Conservation (phyloP, 768 basidiomycete genomes). For the Boletus rubroflammeus region DNA sequence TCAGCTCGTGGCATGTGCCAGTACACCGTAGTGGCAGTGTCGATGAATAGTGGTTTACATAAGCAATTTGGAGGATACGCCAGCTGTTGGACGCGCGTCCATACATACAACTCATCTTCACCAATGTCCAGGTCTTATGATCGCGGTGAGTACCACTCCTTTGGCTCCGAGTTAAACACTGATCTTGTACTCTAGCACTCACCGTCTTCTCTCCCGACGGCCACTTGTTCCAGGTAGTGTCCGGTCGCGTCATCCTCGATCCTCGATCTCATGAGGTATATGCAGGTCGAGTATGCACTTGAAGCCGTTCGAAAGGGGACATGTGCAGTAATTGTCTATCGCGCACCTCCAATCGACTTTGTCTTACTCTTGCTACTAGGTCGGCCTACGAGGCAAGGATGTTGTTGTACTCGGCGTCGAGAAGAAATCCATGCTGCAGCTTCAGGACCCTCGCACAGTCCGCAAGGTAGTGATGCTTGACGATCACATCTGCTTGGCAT, state of each 20-base stretch:
- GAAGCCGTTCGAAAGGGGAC: constrained; percentile 98
- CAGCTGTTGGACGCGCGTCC: constrained; percentile 51
- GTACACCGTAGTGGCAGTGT: constrained; percentile 11
- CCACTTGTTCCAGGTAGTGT: constrained; percentile 88
- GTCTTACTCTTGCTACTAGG: constrained; percentile 44
- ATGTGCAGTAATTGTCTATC: constrained; percentile 68
- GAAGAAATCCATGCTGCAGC: constrained; percentile 96
- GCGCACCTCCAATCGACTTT: neutral
- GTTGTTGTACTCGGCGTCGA: constrained; percentile 97
- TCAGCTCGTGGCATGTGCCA: no score
- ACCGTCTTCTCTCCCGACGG: constrained; percentile 99
- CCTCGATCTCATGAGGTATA: constrained; percentile 16
- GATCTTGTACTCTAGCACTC: constrained; percentile 55
- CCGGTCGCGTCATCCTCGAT: constrained; percentile 26
- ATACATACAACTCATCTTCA: constrained; percentile 10
- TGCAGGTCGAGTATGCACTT: constrained; percentile 95
- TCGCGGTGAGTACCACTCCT: constrained; percentile 66
- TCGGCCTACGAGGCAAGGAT: constrained; percentile 92
- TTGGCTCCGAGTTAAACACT: neutral
- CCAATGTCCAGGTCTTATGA: constrained; percentile 93
- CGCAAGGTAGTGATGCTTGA: constrained; percentile 98
- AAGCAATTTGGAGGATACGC: constrained; percentile 20
- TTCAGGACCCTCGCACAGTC: constrained; percentile 97
- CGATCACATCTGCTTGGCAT: constrained; percentile 95
- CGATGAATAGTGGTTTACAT: constrained; percentile 13